Evolutionary conservation across 2,329 filamentous ascomycete genomes (phyloP), one percentile per base, ranked within the genome.

Genomic region (Alternaria arbusti): DNA sequence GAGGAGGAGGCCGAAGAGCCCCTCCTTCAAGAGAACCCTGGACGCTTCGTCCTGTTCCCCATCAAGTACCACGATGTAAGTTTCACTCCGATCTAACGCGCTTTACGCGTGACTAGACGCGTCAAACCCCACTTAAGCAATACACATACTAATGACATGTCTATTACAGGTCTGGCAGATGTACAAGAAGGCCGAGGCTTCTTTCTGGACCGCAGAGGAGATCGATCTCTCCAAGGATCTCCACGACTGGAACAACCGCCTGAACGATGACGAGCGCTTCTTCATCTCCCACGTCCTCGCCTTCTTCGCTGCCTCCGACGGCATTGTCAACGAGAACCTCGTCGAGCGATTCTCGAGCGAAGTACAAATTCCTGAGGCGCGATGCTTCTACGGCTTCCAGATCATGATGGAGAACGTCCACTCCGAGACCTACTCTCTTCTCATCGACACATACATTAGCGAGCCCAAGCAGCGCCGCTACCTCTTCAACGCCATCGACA

Each of bases 341-440:
- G 90, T 99, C 64, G 94, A 98, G 88, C 93, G 96, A 68, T 99
- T 99, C 89, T 97, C 93, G 77, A 90, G 89, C 70, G 96, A 99
- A 84, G 95, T 99, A 28, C 96, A 99, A 85, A 90, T 98, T 63
- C 95, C 96, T 11, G 96, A 99, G 85, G 96, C 96, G 69, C 94
- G 96, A 77, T 99, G 96, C 90, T 99, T 99, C 88, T 99, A 99
- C 83, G 96, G 96, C 70, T 99, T 99, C 89, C 96, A 99, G 86
- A 98, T 98, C 86, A 99, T 99, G 96, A 98, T 99, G 93, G 96
- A 99, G 88, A 99, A 99, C 86, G 97, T 99, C 78, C 96, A 99
- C 88, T 97, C 96, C 15, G 96, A 99, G 86, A 99, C 96, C 58
- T 99, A 99, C 88, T 98, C 95, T 20, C 90, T 99, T 36, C 90